These are phyloP conservation scores for Gloeophyllum trabeum DNA, from an alignment of 768 basidiomycete genomes.

Conservation along the genomic window DNA sequence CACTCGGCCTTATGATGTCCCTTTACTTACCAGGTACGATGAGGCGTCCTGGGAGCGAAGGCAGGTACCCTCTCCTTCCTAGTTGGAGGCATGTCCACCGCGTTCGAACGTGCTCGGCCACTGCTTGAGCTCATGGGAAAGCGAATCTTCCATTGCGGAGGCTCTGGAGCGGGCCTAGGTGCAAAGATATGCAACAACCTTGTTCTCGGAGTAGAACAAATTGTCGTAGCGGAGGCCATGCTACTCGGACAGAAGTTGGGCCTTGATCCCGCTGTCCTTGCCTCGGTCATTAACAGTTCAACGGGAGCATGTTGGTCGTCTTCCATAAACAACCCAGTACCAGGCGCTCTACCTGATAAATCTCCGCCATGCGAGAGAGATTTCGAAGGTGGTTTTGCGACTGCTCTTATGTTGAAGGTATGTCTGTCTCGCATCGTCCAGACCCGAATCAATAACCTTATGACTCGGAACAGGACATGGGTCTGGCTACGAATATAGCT, in stretches of 20 bases:
- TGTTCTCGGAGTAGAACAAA: conserved; percentile 42
- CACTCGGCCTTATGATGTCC: too few relatives aligned
- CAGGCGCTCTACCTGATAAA: conserved; percentile 54
- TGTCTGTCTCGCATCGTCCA: conserved; percentile 1
- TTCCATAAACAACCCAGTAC: conserved; percentile 83
- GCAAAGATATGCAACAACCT: conserved; percentile 91
- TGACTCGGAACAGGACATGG: conserved; percentile 55
- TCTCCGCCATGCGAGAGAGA: conserved; percentile 75
- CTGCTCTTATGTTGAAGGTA: conserved; percentile 76
- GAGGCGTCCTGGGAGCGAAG: conserved; percentile 79
- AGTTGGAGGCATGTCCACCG: conserved; percentile 62
- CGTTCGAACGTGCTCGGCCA: conserved; percentile 47
- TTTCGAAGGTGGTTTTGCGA: conserved; percentile 83
- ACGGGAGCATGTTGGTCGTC: conserved; percentile 80
- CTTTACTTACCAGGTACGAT: too few relatives aligned
- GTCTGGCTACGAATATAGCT: conserved; percentile 62
- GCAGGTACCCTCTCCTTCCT: conserved; percentile 87
- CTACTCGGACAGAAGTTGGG: conserved; percentile 76
- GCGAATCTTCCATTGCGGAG: conserved; percentile 75
- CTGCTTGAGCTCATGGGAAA: conserved; percentile 67
- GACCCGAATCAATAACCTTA: conserved; percentile 5
- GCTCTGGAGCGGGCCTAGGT: conserved; percentile 70
- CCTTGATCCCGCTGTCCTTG: conserved; percentile 62
- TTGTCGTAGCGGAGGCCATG: conserved; percentile 87
- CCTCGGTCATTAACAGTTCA: conserved; percentile 77